Percentiles rank a stretch among this genome's conserved stretches.
These are phyloP conservation scores for Pueraria montana DNA, from an alignment of 306 rosid genomes.

Conservation along the genomic window DNA sequence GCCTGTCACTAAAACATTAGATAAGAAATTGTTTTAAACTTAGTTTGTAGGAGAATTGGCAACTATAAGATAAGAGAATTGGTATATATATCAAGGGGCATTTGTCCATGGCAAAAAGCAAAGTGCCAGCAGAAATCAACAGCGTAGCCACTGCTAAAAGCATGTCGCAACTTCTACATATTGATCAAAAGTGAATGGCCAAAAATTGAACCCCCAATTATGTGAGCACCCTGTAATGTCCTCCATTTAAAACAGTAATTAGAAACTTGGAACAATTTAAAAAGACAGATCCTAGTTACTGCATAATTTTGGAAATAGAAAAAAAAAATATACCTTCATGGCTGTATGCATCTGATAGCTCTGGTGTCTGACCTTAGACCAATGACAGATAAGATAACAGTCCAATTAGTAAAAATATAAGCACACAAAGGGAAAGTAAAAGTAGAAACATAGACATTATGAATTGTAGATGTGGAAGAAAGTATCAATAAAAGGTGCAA, in stretches of 20 bases:
- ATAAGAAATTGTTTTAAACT: conserved; percentile 13
- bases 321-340: conserved; percentile 58
- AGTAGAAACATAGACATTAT: neutral
- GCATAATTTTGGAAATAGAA: conserved; percentile 20
- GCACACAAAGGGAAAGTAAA: conserved; percentile 9
- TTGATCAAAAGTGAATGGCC: conserved; percentile 27
- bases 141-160: neutral
- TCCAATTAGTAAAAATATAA: conserved; percentile 32
- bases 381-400: conserved; percentile 37
- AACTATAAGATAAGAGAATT: no score
- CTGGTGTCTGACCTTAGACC: conserved; percentile 60
- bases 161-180: conserved; percentile 9
- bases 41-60: neutral
- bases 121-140: neutral
- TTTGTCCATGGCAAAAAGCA: neutral
- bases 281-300: conserved; percentile 7
- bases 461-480: conserved; percentile 31
- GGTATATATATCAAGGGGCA: neutral
- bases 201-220: conserved; percentile 6
- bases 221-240: neutral
- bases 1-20: conserved; percentile 8
- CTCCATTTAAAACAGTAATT: neutral
- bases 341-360: conserved; percentile 52
- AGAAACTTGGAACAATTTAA: neutral
- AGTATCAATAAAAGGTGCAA: neutral